Conservation (phyloP, 2,329 filamentous ascomycete genomes). For the Orbilia javanica region DNA sequence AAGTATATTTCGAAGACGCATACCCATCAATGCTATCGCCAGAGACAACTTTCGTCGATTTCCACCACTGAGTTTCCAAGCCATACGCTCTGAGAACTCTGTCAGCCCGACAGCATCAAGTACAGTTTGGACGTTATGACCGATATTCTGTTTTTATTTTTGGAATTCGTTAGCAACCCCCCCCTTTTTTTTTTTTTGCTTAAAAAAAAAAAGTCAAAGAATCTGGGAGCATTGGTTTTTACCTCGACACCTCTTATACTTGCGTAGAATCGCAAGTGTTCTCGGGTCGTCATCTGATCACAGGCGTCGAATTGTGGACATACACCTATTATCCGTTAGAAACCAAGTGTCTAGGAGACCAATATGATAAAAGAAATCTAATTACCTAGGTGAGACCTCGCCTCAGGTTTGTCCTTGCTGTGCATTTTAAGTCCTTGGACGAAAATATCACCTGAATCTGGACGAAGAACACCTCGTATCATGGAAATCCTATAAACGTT, state of each 20-base stretch:
- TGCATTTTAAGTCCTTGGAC: slow-evolving; percentile 81
- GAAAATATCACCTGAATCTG: slow-evolving; percentile 81
- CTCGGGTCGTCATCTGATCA: slow-evolving; percentile 88
- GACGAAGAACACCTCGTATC: slow-evolving; percentile 87
- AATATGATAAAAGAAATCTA: not conserved
- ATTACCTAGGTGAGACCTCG: slow-evolving; percentile 74
- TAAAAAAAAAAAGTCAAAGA: not conserved
- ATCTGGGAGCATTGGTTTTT: not conserved
- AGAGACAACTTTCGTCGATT: slow-evolving; percentile 94
- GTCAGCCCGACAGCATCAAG: slow-evolving; percentile 83
- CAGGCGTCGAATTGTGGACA: slow-evolving; percentile 90
- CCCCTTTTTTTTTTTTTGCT: too few relatives aligned
- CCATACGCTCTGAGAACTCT: slow-evolving; percentile 79
- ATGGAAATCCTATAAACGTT: slow-evolving; percentile 77
- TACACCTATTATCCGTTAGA: slow-evolving; percentile 71
- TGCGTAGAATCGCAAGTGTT: slow-evolving; percentile 90
- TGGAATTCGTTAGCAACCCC: not conserved
- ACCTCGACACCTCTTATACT: slow-evolving; percentile 79
- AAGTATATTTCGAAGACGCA: slow-evolving; percentile 64
- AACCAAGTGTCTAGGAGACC: not conserved
- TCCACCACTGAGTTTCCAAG: slow-evolving; percentile 83
- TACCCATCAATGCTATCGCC: slow-evolving; percentile 91
- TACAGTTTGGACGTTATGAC: slow-evolving; percentile 82
- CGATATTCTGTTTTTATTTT: slow-evolving; percentile 70
- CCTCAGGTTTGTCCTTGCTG: slow-evolving; percentile 76